Base-by-base conservation (phyloP, 208 protist genomes). In the Leishmania tropica region DNA sequence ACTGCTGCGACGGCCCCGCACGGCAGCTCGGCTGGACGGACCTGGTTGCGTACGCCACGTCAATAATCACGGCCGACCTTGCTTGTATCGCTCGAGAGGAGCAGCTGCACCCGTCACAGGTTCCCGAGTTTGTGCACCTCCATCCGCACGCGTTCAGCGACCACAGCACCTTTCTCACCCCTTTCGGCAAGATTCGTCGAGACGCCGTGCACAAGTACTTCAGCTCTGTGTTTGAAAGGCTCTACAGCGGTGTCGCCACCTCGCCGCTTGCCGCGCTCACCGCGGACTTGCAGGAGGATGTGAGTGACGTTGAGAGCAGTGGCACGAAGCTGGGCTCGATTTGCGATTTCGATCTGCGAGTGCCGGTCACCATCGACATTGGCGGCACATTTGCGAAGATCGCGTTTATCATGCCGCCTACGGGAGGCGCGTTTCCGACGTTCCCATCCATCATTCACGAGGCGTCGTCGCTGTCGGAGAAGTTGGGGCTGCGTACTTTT, bases 341-440 rank as follows among this genome's bases (percentile, higher is more conserved):
- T 1, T 54, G 51, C 37, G 56, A 73, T 7, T 75, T 82, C 19
- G 48, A 86, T 40, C 78, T 96, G 35, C 82, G 81, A 42, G 92
- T 97, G 31, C 96, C 96, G 15, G 70, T 94, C 31, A 89, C 90
- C 31, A 88, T 98, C 62, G 96, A 98, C 83, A 97, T 98, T 86
- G 96, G 96, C 28, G 96, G 96, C 64, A 98, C 94, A 45, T 97
- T 97, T 80, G 92, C 93, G 31, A 98, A 98, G 83, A 76, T 98
- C n/a, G 89, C 92, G 37, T 98, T 92, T 75, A 82, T 98, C 45
- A 83, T 93, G 80, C 94, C 94, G 10, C 95, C 95, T 10, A 58
- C 70, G 64, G 67, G 13, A 19, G 71, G 15, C 28, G 42, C 28
- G 45, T 68, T 92, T 10, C 58, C 68, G n/a, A 54, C 76, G n/a